These are phyloP conservation scores for Pichia terricola DNA, from an alignment of 1,139 yeast species.

Conservation along the genomic window DNA sequence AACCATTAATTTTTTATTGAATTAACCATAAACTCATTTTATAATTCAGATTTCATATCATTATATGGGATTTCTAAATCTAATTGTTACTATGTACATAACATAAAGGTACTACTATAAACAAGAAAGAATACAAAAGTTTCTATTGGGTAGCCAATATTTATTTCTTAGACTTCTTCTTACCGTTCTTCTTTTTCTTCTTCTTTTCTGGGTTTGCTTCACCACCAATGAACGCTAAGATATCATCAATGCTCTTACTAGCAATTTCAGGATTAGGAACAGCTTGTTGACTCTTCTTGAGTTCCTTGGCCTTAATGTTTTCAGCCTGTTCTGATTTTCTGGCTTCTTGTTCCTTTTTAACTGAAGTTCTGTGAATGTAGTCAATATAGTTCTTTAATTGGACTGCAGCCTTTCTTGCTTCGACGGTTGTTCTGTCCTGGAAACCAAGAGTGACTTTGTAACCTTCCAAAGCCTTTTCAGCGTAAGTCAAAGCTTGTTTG, in stretches of 20 bases:
- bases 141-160: not conserved
- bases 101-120: slow-evolving; percentile 2
- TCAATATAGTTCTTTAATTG: slow-evolving; percentile 35
- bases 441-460: slow-evolving; percentile 53
- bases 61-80: too few species aligned
- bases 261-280: slow-evolving; percentile 46
- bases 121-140: slow-evolving; percentile 6
- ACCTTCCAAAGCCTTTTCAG: slow-evolving; percentile 41
- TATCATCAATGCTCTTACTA: slow-evolving; percentile 55
- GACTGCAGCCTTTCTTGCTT: slow-evolving; percentile 53
- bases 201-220: slow-evolving; percentile 23
- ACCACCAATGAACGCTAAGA: slow-evolving; percentile 50
- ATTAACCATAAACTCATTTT: too few species aligned
- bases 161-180: slow-evolving; percentile 18
- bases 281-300: slow-evolving; percentile 26
- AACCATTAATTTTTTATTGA: too few species aligned
- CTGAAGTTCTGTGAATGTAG: slow-evolving; percentile 15
- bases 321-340: slow-evolving; percentile 25
- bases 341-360: slow-evolving; percentile 12
- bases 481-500: slow-evolving; percentile 45
- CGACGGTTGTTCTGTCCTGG: slow-evolving; percentile 51
- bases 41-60: too few species aligned
- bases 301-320: slow-evolving; percentile 16
- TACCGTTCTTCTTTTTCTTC: slow-evolving; percentile 22
- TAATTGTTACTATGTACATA: not conserved